Conservation (phyloP, 2,329 filamentous ascomycete species). For the Trichophaea hybrida region DNA sequence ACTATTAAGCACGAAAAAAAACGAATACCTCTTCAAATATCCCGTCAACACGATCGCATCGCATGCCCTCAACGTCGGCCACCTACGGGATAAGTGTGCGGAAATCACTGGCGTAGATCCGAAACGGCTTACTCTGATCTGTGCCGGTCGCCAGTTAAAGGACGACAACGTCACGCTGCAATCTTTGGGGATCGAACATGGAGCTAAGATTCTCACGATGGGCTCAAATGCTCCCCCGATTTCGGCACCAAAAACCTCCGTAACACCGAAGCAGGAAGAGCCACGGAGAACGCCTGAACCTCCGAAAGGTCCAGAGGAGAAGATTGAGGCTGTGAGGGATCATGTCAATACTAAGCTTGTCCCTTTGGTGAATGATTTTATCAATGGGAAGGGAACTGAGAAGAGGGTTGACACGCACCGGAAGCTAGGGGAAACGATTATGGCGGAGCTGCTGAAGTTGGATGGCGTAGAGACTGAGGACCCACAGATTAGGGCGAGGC, state of each 20-base stretch:
- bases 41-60: slow-evolving; percentile 8
- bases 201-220: slow-evolving; percentile 23
- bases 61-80: slow-evolving; percentile 13
- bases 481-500: slow-evolving; percentile 48
- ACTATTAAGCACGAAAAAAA: slow-evolving; percentile 16
- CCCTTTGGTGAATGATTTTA: slow-evolving; percentile 51
- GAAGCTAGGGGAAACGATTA: slow-evolving; percentile 57
- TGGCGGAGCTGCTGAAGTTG: slow-evolving; percentile 62
- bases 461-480: slow-evolving; percentile 63
- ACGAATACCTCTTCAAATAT: slow-evolving; percentile 17
- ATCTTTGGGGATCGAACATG: slow-evolving; percentile 22
- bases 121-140: slow-evolving; percentile 19
- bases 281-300: slow-evolving; percentile 23
- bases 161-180: slow-evolving; percentile 19
- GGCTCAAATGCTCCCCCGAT: slow-evolving; percentile 10
- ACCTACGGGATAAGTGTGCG: slow-evolving; percentile 10
- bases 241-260: neutral
- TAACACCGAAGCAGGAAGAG: neutral
- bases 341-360: slow-evolving; percentile 51
- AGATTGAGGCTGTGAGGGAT: slow-evolving; percentile 50
- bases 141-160: slow-evolving; percentile 22
- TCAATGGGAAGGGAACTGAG: slow-evolving; percentile 46
- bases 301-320: slow-evolving; percentile 39
- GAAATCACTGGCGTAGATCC: slow-evolving; percentile 6
- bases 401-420: slow-evolving; percentile 62